Evolutionary conservation across 495 filamentous ascomycete genomes (phyloP).

Genomic region (Penicillium soppii): DNA sequence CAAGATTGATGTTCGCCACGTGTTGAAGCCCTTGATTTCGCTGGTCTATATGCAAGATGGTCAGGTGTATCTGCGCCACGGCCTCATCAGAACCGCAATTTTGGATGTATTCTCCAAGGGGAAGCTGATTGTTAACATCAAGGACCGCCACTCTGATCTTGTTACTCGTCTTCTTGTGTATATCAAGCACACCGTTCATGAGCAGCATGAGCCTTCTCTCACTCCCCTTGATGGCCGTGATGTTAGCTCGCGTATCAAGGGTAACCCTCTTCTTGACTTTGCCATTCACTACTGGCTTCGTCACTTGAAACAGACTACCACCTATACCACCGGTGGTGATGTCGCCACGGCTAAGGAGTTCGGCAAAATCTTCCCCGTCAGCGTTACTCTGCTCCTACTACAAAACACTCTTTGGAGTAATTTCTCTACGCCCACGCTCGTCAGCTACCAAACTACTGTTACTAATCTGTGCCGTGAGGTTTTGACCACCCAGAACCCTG

Average conservation of each 20-base stretch:
- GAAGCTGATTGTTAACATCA: conserved; percentile 25
- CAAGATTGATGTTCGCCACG: conserved; percentile 15
- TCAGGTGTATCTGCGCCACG: conserved; percentile 35
- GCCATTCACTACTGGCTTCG: conserved; percentile 37
- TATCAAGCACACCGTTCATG: conserved; percentile 25
- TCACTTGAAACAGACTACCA: conserved; percentile 27
- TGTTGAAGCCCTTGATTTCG: conserved; percentile 25
- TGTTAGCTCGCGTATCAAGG: conserved; percentile 16
- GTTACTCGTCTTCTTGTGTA: conserved; percentile 31
- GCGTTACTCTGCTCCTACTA: conserved; percentile 23
- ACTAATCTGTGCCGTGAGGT: conserved; percentile 27
- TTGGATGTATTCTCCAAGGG: conserved; percentile 29
- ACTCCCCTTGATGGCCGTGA: conserved; percentile 23
- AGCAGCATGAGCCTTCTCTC: conserved; percentile 30
- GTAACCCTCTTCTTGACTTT: conserved; percentile 35
- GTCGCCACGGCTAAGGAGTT: conserved; percentile 27
- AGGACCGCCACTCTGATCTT: conserved; percentile 34
- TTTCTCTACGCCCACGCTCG: conserved; percentile 26
- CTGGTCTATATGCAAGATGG: conserved; percentile 35
- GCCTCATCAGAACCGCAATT: conserved; percentile 28
- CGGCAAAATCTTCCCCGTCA: conserved; percentile 27
- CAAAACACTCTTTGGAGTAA: conserved; percentile 33
- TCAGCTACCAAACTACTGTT: conserved; percentile 25
- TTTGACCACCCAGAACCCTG: conserved; percentile 20
- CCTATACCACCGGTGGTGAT: conserved; percentile 27